phyloP scores from a whole-genome alignment of 768 basidiomycete species.

The Cubamyces sp. region DNA sequence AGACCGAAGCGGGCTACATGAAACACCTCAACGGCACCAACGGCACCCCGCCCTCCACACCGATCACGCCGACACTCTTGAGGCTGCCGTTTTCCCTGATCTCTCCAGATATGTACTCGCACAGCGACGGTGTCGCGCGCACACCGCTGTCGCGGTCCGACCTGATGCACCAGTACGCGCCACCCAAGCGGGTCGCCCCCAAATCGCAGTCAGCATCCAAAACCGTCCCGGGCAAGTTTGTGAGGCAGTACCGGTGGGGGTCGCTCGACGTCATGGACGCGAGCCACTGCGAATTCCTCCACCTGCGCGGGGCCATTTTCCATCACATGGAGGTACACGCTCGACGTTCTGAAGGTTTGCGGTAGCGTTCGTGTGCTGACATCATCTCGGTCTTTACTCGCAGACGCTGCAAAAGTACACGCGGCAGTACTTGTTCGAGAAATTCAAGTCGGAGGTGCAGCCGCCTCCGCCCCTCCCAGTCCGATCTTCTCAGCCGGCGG shows the following conservation, averaged over 20 bases:
- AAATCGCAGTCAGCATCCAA: conserved; percentile 44
- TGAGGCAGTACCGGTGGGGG: conserved; percentile 84
- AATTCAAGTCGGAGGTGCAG: conserved; percentile 48
- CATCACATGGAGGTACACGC: conserved; percentile 83
- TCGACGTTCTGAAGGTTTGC: conserved; percentile 12
- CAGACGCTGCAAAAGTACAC: conserved; percentile 88
- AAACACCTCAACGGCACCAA: conserved; percentile 60
- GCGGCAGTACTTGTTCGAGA: conserved; percentile 79
- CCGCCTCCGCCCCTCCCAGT: conserved; percentile 26
- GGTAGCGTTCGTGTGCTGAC: conserved; percentile 9
- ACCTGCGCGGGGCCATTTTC: conserved; percentile 78
- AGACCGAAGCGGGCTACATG: conserved; percentile 47
- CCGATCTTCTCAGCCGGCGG: conserved; percentile 27
- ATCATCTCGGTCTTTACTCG: not conserved
- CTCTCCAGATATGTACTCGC: conserved; percentile 82
- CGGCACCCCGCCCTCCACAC: conserved; percentile 70
- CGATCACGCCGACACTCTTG: conserved; percentile 59
- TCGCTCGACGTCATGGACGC: conserved; percentile 78
- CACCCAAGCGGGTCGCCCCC: conserved; percentile 47
- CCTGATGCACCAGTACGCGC: conserved; percentile 74
- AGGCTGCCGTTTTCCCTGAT: conserved; percentile 84
- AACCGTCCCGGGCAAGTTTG: conserved; percentile 63
- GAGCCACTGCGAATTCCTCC: conserved; percentile 78
- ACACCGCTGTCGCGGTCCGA: conserved; percentile 66
- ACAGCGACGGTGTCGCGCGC: conserved; percentile 77